Evolutionary conservation across 805 yeast genomes (phyloP), one percentile per base, ranked within the genome.

Genomic region (Sugiyamaella qingdaonensis): DNA sequence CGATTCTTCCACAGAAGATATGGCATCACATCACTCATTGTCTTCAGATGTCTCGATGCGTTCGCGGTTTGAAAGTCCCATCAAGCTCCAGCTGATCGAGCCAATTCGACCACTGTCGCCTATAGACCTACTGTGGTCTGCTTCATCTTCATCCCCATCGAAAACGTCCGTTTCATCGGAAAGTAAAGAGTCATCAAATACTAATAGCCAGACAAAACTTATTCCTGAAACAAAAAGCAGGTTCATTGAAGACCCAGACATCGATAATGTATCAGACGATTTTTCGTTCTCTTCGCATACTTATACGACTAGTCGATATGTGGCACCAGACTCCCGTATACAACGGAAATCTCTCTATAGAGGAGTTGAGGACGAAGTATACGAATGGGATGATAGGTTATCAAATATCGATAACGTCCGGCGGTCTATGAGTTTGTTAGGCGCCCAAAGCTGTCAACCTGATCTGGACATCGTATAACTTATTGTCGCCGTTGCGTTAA

Each of bases 361-460:
- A 39, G 19, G 13, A 3, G 9, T 39, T 16, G 43, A 39, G 13
- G 19, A 39, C 4, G 43, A 36, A 8, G 16, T 36, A 11, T 54
- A 54, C 34, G 53, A 55, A 13, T 55, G 58, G 58, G 55, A 55
- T 21, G 49, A 49, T 31, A 52, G 53, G 29, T 36, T 10, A 8
- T 43, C 55, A 13, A 55, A 51, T 37, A 37, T 53, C 14, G 52
- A 46, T 21, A 44, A 18, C n/a, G 45, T 53, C 43, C 32, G 49
- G 18, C 29, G 47, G 11, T 51, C 54, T 2, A 34, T 51, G 39
- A 29, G 44, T 41, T 21, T 16, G n/a, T 19, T 31, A 27, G 53
- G 46, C 27, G 29, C 29, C 7, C 29, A 4, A 24, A 46, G 46
- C 33, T 46, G 45, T 19, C 46, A 39, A 13, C 18, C 39, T 16